Base-by-base conservation (phyloP, 2,329 filamentous ascomycete genomes). In the Rhinocladiella mackenziei region DNA sequence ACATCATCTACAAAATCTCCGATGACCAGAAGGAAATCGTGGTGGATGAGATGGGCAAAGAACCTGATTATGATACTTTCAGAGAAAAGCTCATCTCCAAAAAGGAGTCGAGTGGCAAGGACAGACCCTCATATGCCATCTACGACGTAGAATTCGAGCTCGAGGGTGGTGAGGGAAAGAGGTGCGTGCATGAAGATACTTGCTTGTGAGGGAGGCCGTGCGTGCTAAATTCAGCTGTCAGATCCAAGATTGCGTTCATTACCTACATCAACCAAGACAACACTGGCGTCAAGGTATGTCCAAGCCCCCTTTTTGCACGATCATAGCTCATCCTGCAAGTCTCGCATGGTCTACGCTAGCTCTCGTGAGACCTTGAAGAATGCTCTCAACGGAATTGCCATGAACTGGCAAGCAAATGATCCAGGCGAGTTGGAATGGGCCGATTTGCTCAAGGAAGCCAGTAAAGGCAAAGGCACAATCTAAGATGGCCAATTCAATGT, bases 211-310 rank as follows among this genome's bases (percentile, higher is more conserved):
- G n/a, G n/a, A n/a, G n/a, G n/a, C n/a, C n/a, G n/a, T n/a, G n/a
- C n/a, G n/a, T n/a, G 26, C 20, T 26, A 35, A n/a, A 39, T 42
- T 34, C 29, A 43, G 17, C 35, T 38, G 22, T 1, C 40, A 73
- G 71, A 58, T 70, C 63, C 64, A 74, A 74, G 62, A 73, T 73
- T 54, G 60, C 71, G 45, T 73, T 74, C 64, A 73, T 74, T 55
- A 71, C 55, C 34, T 58, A 57, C 43, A 57, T 57, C 50, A 54
- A 58, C 43, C 55, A 58, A 42, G 55, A 57, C 48, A 38, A 39
- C 30, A 58, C 56, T 29, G 50, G 47, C 36, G 54, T 58, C 44
- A 58, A 58, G 54, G 56, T 57, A 51, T 37, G 35, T 30, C 14
- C 29, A 29, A 13, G 15, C 13, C 19, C 14, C 8, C 18, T 6